Evolutionary conservation across 345 rosid genomes (phyloP).

Genomic region (Euphorbia pulcherrima): DNA sequence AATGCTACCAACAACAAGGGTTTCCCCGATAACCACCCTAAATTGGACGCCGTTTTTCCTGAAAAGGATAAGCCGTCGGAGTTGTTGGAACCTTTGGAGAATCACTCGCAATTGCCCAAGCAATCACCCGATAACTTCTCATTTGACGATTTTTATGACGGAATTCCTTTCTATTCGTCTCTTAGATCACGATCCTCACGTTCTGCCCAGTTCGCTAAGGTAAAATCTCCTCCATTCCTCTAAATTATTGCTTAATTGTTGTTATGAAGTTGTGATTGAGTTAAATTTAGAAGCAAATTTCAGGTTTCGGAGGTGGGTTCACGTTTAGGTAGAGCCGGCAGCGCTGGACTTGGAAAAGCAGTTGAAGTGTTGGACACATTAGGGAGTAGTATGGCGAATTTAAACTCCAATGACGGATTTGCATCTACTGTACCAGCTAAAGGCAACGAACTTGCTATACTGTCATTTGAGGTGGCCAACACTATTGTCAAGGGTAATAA

Average conservation of each 20-base stretch:
- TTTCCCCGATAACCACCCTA: slow-evolving; percentile 2
- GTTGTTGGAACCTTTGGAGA: slow-evolving; percentile 16
- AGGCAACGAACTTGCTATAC: slow-evolving; percentile 71
- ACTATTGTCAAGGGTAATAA: slow-evolving; percentile 88
- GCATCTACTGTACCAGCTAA: slow-evolving; percentile 58
- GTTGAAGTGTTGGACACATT: slow-evolving; percentile 90
- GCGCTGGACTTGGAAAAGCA: slow-evolving; percentile 75
- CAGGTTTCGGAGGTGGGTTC: slow-evolving; percentile 74
- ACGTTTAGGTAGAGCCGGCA: slow-evolving; percentile 77
- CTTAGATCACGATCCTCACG: slow-evolving; percentile 46
- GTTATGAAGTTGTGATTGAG: background rate
- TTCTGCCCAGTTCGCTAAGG: slow-evolving; percentile 60
- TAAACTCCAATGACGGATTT: slow-evolving; percentile 57
- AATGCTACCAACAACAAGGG: background rate
- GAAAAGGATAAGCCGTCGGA: slow-evolving; percentile 11
- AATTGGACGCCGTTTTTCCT: slow-evolving; percentile 18
- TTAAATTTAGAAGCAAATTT: background rate
- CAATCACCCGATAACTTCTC: slow-evolving; percentile 19
- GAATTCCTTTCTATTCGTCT: slow-evolving; percentile 53
- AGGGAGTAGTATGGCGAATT: slow-evolving; percentile 88
- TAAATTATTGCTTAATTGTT: background rate
- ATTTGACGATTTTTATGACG: slow-evolving; percentile 54
- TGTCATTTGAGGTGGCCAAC: slow-evolving; percentile 95
- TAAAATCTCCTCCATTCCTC: slow-evolving; percentile 1
- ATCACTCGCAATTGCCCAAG: slow-evolving; percentile 33